Percentiles rank a stretch among this genome's conserved stretches.
phyloP scores from a whole-genome alignment of 768 basidiomycete species.

The Phaeolepiota aurea region DNA sequence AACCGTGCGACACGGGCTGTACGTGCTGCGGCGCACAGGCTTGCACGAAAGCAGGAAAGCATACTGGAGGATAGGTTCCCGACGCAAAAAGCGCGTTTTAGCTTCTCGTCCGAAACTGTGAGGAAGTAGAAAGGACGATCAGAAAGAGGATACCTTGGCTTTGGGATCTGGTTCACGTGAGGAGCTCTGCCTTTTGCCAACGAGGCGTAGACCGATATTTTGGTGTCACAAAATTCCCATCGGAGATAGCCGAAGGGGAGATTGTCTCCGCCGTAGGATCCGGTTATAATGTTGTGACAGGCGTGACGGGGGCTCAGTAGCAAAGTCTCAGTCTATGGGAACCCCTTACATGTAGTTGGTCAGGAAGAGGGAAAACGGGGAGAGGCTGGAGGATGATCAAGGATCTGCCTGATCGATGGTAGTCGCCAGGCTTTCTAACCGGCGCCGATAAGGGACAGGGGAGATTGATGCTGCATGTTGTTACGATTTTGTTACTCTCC shows the following conservation, averaged over 20 bases:
- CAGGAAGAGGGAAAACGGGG: too few species aligned
- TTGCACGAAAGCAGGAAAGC: conserved; percentile 5
- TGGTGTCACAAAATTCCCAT: conserved; percentile 1
- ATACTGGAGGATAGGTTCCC: conserved; percentile 3
- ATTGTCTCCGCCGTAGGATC: conserved; percentile 10
- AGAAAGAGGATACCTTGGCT: not conserved
- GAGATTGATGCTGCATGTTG: not conserved
- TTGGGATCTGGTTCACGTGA: not conserved
- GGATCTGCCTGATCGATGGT: too few species aligned
- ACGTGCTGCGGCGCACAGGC: conserved; percentile 1
- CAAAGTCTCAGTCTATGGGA: too few species aligned
- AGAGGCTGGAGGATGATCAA: too few species aligned
- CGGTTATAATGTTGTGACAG: conserved; percentile 17
- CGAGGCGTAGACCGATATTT: too few species aligned
- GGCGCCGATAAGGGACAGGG: too few species aligned
- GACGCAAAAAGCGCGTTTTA: too few species aligned
- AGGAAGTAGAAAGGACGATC: not conserved
- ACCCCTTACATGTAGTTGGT: too few species aligned
- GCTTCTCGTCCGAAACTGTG: too few species aligned
- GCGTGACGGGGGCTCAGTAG: not conserved
- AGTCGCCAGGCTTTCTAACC: too few species aligned
- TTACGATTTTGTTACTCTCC: not conserved
- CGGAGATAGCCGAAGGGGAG: conserved; percentile 6
- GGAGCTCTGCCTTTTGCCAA: not conserved
- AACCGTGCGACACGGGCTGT: not conserved